Conservation (phyloP, 2,329 filamentous ascomycete species). For the Aspergillus proliferans region DNA sequence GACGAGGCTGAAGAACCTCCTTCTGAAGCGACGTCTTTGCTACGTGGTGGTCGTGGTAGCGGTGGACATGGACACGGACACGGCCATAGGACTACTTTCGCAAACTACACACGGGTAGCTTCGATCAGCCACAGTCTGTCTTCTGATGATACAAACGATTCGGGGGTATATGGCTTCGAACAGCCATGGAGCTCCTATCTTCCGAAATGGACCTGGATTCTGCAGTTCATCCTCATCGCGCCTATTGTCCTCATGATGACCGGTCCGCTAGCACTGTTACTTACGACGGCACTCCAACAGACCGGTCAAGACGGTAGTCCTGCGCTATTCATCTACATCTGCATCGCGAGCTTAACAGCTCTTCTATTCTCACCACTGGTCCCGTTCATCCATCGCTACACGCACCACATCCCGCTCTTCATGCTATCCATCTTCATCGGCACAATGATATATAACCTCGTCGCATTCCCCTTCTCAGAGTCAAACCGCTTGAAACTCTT, state of each 20-base stretch:
- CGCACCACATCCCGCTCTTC: slow-evolving; percentile 73
- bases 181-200: slow-evolving; percentile 78
- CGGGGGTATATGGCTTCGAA: slow-evolving; percentile 56
- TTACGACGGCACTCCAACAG: slow-evolving; percentile 68
- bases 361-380: slow-evolving; percentile 68
- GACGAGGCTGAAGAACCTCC: slow-evolving; percentile 33
- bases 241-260: slow-evolving; percentile 72
- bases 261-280: slow-evolving; percentile 67
- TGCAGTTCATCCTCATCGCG: slow-evolving; percentile 75
- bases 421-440: slow-evolving; percentile 65
- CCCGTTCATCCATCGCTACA: slow-evolving; percentile 82
- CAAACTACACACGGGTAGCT: slow-evolving; percentile 43
- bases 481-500: slow-evolving; percentile 77
- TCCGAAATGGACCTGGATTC: slow-evolving; percentile 77
- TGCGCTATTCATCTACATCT: slow-evolving; percentile 64
- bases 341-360: slow-evolving; percentile 61
- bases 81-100: slow-evolving; percentile 47
- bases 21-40: slow-evolving; percentile 53
- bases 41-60: slow-evolving; percentile 35
- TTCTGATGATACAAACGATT: slow-evolving; percentile 19
- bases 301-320: slow-evolving; percentile 78
- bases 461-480: slow-evolving; percentile 80
- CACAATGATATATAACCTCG: slow-evolving; percentile 78
- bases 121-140: slow-evolving; percentile 15
- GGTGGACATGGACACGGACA: not conserved